phyloP scores from a whole-genome alignment of 1,284 basidiomycete genomes.

The Porogramme epimiltina region DNA sequence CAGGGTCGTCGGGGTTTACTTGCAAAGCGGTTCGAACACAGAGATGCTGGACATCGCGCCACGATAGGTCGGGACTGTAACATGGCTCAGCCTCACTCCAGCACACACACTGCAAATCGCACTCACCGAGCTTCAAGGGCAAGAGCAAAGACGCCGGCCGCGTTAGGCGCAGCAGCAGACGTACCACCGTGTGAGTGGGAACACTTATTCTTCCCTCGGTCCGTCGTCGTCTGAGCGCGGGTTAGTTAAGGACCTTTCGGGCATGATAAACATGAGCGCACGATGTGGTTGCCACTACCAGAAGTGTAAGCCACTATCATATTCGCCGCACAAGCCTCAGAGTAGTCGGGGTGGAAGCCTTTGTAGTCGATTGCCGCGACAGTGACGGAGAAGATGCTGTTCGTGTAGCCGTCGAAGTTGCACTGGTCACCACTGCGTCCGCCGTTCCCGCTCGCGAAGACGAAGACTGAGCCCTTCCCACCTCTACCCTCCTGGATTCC shows the following conservation, averaged over 20 bases:
- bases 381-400: constrained; percentile 95
- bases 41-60: constrained; percentile 96
- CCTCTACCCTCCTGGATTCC: constrained; percentile 90
- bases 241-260: constrained; percentile 3
- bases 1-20: constrained; percentile 89
- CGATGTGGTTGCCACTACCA: constrained; percentile 92
- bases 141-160: constrained; percentile 88
- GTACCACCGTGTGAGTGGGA: constrained; percentile 91
- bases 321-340: constrained; percentile 96
- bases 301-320: constrained; percentile 97
- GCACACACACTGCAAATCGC: not conserved
- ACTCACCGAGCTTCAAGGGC: constrained; percentile 82
- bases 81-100: not conserved
- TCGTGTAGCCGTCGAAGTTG: constrained; percentile 99
- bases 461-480: constrained; percentile 93
- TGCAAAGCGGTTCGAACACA: constrained; percentile 78
- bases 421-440: constrained; percentile 93
- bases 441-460: constrained; percentile 98
- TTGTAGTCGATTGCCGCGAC: constrained; percentile 93
- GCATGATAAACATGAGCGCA: constrained; percentile 43
- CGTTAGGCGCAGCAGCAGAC: constrained; percentile 96
- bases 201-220: constrained; percentile 87
- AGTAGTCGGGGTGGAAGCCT: constrained; percentile 95
- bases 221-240: constrained; percentile 82
- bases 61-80: constrained; percentile 85